Percentiles rank a stretch among this genome's conserved stretches.
phyloP scores from a whole-genome alignment of 495 filamentous ascomycete species.

The Rhypophila decipiens region DNA sequence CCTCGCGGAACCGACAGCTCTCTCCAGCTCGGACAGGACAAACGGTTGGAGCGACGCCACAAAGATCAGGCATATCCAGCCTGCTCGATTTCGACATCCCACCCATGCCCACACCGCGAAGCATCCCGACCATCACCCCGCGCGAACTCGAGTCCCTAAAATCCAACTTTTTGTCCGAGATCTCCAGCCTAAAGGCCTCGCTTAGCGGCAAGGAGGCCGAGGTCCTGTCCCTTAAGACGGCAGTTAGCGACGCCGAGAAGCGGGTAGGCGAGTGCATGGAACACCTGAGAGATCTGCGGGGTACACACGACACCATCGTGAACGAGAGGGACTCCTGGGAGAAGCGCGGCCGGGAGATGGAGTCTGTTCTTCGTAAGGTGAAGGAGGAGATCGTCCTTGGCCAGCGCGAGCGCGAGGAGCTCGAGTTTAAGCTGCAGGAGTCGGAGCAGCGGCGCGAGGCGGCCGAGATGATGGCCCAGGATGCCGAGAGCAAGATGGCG shows the following conservation, averaged over 20 bases:
- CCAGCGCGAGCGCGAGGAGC: slow-evolving; percentile 69
- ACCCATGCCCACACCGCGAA: slow-evolving; percentile 81
- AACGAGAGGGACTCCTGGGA: slow-evolving; percentile 81
- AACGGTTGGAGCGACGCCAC: slow-evolving; percentile 27
- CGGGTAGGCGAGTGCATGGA: slow-evolving; percentile 84
- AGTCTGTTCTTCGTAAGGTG: slow-evolving; percentile 66
- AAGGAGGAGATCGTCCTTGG: slow-evolving; percentile 72
- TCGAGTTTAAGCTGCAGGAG: slow-evolving; percentile 65
- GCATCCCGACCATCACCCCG: slow-evolving; percentile 82
- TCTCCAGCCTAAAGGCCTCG: slow-evolving; percentile 81
- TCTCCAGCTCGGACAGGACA: slow-evolving; percentile 19
- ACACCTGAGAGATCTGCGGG: slow-evolving; percentile 65
- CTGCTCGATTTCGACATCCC: slow-evolving; percentile 93
- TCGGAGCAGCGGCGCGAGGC: slow-evolving; percentile 63
- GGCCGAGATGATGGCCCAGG: slow-evolving; percentile 56
- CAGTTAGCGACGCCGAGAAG: slow-evolving; percentile 81
- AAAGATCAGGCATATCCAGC: slow-evolving; percentile 37
- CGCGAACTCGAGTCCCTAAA: slow-evolving; percentile 90
- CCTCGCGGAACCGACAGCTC: slow-evolving; percentile 16
- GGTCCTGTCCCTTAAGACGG: slow-evolving; percentile 72
- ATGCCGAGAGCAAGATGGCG: slow-evolving; percentile 67
- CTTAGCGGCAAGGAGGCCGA: slow-evolving; percentile 89
- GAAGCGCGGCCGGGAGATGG: slow-evolving; percentile 76
- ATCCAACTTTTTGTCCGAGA: slow-evolving; percentile 80
- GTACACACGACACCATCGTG: slow-evolving; percentile 59